These are phyloP conservation scores for Fusarium sp. DNA, from an alignment of 2,329 filamentous ascomycete species.

Conservation along the genomic window DNA sequence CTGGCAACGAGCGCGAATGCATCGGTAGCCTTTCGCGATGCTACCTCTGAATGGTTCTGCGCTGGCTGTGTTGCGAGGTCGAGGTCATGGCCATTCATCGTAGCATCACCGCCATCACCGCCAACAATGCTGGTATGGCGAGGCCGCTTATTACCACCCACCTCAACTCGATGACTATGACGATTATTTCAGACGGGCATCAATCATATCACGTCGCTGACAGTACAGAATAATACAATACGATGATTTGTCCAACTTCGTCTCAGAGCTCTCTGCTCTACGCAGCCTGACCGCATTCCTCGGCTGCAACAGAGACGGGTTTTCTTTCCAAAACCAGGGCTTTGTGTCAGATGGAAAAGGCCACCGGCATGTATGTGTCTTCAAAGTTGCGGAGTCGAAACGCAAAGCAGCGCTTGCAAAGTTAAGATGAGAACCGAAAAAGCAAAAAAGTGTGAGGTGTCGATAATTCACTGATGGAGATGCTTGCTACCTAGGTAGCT, in stretches of 20 bases:
- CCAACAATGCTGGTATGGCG: slow-evolving; percentile 7
- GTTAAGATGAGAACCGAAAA: background rate
- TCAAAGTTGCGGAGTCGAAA: slow-evolving; percentile 18
- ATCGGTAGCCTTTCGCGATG: slow-evolving; percentile 14
- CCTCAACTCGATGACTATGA: background rate
- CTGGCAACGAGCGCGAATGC: slow-evolving; percentile 47
- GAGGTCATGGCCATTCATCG: slow-evolving; percentile 2
- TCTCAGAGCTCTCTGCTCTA: slow-evolving; percentile 4
- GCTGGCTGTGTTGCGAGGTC: slow-evolving; percentile 6
- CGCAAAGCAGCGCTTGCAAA: slow-evolving; percentile 22
- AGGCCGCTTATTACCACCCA: slow-evolving; percentile 19
- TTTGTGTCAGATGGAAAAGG: slow-evolving; percentile 13
- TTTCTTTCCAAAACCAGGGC: slow-evolving; percentile 15
- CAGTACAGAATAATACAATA: background rate
- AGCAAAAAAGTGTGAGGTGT: slow-evolving; percentile 24
- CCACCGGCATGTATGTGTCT: slow-evolving; percentile 9
- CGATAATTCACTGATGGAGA: slow-evolving; percentile 17
- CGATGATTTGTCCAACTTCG: background rate
- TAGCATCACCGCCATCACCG: slow-evolving; percentile 41
- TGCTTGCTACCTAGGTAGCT: background rate
- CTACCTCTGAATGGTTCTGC: slow-evolving; percentile 5
- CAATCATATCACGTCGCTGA: slow-evolving; percentile 14
- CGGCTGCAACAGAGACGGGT: slow-evolving; percentile 23
- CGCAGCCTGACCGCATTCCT: slow-evolving; percentile 24
- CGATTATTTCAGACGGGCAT: slow-evolving; percentile 8